Evolutionary conservation across 352 stramenopile genomes (phyloP).

Genomic region (Blastocystis sp.): DNA sequence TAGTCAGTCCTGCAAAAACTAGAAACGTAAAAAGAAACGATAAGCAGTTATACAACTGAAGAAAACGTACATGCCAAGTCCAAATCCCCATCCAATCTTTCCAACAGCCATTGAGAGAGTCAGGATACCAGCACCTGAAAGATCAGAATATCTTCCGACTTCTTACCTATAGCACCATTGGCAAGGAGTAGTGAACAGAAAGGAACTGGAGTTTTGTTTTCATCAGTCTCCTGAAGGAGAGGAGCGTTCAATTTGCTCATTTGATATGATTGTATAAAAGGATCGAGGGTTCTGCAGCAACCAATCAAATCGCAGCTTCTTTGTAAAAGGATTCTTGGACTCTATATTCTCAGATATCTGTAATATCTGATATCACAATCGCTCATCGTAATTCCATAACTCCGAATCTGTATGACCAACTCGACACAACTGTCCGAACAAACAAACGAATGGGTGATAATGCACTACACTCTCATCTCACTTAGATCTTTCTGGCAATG

Average conservation of each 20-base stretch:
- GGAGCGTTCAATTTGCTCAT: slow-evolving; percentile 24
- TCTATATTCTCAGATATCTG: background rate
- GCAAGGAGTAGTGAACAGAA: slow-evolving; percentile 40
- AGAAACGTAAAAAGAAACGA: background rate
- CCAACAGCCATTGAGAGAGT: slow-evolving; percentile 54
- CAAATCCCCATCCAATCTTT: slow-evolving; percentile 63
- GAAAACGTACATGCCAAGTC: slow-evolving; percentile 62
- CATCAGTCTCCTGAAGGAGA: slow-evolving; percentile 23
- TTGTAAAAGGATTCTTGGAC: background rate
- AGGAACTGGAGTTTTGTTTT: slow-evolving; percentile 23
- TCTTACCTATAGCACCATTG: slow-evolving; percentile 49
- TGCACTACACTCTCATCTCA: slow-evolving; percentile 46
- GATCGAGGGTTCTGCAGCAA: background rate
- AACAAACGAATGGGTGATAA: background rate
- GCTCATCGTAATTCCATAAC: no score
- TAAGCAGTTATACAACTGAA: background rate
- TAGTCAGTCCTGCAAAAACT: slow-evolving; percentile 57
- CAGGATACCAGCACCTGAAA: slow-evolving; percentile 54
- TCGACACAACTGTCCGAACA: background rate
- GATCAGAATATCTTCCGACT: background rate
- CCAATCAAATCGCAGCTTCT: background rate
- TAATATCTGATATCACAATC: no score
- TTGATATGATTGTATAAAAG: background rate
- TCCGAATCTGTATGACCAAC: slow-evolving; percentile 72
- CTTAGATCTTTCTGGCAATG: slow-evolving; percentile 48